Conservation (phyloP, 2,329 filamentous ascomycete genomes). For the Sordariomycetes sp. region DNA sequence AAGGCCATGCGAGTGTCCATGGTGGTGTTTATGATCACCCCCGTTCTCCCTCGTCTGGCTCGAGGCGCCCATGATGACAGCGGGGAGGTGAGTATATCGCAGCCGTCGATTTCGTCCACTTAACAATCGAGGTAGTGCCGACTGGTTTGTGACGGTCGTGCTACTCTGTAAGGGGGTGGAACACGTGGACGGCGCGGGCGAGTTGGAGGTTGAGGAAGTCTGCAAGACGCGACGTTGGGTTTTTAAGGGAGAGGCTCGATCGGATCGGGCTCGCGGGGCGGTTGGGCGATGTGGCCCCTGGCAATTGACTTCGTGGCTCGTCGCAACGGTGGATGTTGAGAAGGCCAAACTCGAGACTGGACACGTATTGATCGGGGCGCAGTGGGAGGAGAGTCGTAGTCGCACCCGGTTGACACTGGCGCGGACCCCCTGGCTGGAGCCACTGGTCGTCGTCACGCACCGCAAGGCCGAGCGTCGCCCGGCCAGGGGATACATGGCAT, state of each 20-base stretch:
- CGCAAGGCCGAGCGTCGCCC: conserved; percentile 7
- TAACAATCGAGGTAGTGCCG: no score
- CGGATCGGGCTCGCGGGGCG: no score
- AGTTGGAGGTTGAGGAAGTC: conserved; percentile 4
- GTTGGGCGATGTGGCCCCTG: no score
- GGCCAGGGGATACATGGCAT: conserved; percentile 7
- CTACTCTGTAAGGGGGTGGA: no score
- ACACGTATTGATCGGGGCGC: no score
- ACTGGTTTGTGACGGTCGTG: no score
- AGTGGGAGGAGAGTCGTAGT: no score
- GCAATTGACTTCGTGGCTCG: no score
- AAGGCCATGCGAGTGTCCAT: conserved; percentile 40
- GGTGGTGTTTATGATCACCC: conserved; percentile 31
- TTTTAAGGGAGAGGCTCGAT: conserved; percentile 1
- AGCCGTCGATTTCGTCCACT: conserved; percentile 12
- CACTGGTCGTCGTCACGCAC: conserved; percentile 35
- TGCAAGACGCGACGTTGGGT: conserved; percentile 4
- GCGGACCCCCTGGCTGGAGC: conserved; percentile 31
- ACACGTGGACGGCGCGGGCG: no score
- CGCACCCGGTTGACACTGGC: no score
- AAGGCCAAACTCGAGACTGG: no score
- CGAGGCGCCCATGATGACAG: conserved; percentile 17
- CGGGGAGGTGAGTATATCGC: conserved; percentile 6
- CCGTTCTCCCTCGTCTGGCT: conserved; percentile 20
- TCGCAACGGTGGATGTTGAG: no score